Conservation (phyloP, 352 stramenopile genomes). For the Pseudoperonospora humuli region DNA sequence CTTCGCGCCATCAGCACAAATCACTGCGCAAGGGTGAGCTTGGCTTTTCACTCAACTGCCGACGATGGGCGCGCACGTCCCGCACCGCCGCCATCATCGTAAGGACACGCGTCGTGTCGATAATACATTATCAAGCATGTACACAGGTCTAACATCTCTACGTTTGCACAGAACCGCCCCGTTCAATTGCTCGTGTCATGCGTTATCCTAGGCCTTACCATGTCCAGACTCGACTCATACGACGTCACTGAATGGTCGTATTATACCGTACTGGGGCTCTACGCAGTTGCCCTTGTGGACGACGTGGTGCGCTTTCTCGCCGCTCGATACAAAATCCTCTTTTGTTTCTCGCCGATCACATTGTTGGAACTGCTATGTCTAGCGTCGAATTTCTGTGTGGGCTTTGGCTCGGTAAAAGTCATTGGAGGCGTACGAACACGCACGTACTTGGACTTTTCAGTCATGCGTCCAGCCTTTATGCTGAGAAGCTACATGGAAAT, state of each 20-base stretch:
- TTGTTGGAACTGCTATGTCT: conserved; percentile 70
- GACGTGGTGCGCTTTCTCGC: conserved; percentile 72
- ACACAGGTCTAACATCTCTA: background rate
- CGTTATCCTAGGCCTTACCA: conserved; percentile 58
- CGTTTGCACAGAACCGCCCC: conserved; percentile 47
- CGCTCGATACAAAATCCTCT: conserved; percentile 71
- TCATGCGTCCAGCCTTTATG: conserved; percentile 80
- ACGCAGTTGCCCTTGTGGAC: conserved; percentile 52
- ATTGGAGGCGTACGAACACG: conserved; percentile 47
- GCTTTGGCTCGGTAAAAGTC: conserved; percentile 56
- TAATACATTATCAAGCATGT: background rate
- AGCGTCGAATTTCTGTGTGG: conserved; percentile 67
- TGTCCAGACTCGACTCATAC: conserved; percentile 66
- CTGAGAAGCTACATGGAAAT: conserved; percentile 79
- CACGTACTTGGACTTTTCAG: conserved; percentile 81
- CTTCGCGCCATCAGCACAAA: conserved; percentile 49
- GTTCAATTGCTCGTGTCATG: conserved; percentile 71
- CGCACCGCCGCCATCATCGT: conserved; percentile 64
- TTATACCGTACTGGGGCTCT: conserved; percentile 56
- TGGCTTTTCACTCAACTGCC: conserved; percentile 69
- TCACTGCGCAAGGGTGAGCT: conserved; percentile 51
- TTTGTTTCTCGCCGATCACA: conserved; percentile 65
- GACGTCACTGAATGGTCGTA: conserved; percentile 59
- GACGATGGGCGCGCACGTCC: conserved; percentile 71
- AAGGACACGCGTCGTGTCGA: no score